A percentile compares a stretch with the other conserved stretches of the same genome.
Evolutionary conservation across 495 filamentous ascomycete genomes (phyloP).

Genomic region (Jackrogersella minutella): DNA sequence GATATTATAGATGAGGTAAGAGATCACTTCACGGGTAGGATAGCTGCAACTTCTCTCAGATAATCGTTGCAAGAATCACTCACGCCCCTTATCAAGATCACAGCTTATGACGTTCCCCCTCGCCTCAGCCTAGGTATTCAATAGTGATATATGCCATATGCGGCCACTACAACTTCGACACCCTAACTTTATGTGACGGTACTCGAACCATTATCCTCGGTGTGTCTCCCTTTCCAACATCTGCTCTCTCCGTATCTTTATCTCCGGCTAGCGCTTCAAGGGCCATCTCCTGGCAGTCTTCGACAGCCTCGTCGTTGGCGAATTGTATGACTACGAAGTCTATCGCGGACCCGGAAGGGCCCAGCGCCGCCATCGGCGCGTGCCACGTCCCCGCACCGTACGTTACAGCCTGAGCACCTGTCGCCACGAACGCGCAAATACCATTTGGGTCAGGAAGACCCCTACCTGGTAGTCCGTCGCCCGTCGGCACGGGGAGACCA

Average conservation of each 20-base stretch:
- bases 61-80: neutral
- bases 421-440: slow-evolving; percentile 79
- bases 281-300: slow-evolving; percentile 89
- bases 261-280: slow-evolving; percentile 40
- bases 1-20: no score
- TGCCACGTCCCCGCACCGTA: slow-evolving; percentile 96
- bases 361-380: slow-evolving; percentile 93
- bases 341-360: slow-evolving; percentile 66
- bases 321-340: slow-evolving; percentile 89
- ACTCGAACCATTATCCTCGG: slow-evolving; percentile 23
- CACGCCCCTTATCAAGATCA: neutral
- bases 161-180: slow-evolving; percentile 15
- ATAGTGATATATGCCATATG: neutral
- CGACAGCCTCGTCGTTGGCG: slow-evolving; percentile 80
- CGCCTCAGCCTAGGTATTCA: neutral
- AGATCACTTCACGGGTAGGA: no score
- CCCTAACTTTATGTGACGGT: neutral
- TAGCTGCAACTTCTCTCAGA: neutral
- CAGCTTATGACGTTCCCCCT: neutral
- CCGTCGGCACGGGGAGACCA: slow-evolving; percentile 45
- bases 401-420: slow-evolving; percentile 84
- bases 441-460: slow-evolving; percentile 78
- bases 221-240: slow-evolving; percentile 22
- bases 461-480: slow-evolving; percentile 51
- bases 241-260: slow-evolving; percentile 7